Evolutionary conservation across 2,329 filamentous ascomycete species (phyloP), one percentile per base, ranked within the genome.

Genomic region (Colletotrichum higginsianum): DNA sequence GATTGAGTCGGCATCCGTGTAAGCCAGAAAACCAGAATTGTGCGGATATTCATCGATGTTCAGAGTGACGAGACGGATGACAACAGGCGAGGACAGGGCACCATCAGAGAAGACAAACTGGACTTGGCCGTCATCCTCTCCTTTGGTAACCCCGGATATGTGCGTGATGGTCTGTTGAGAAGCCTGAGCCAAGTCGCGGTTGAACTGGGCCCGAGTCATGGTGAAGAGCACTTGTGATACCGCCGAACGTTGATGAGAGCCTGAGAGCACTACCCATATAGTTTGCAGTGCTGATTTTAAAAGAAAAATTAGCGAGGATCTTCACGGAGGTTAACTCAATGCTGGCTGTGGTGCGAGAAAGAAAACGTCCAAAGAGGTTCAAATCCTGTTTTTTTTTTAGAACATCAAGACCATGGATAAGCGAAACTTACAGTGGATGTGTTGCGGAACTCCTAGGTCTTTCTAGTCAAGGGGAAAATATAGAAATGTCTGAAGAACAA

Each of bases 71-170:
- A 67, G 73, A 46, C 62, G 53, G 12, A 77, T 78, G 26, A 80
- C 75, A 5, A 87, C 68, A 18, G 78, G 73, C 3, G 61, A 23
- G 1, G 71, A 49, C 3, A 82, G 67, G 9, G 61, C 53, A 3
- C 77, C 56, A 64, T 82, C 78, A 12, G 66, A 73, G 72, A 84
- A 93, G 5, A 81, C 84, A 78, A 96, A 92, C 16, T 86, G 86
- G 67, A 97, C 85, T 67, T 93, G 90, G 61, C 93, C 93, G 79
- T 96, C 92, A 42, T 93, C 91, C 6, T 91, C 89, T 18, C 92
- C 92, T 46, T 84, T 83, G 44, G 82, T 82, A 30, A 97, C 82
- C 44, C 85, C 78, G 58, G 82, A 82, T 58, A 96, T 84, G 60
- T 86, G 82, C 1, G 82, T 74, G 57, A 89, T 82, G 9, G 81